Percentiles rank a stretch among this genome's conserved stretches.
phyloP scores from a whole-genome alignment of 495 filamentous ascomycete genomes.

The Venustampulla echinocandica region DNA sequence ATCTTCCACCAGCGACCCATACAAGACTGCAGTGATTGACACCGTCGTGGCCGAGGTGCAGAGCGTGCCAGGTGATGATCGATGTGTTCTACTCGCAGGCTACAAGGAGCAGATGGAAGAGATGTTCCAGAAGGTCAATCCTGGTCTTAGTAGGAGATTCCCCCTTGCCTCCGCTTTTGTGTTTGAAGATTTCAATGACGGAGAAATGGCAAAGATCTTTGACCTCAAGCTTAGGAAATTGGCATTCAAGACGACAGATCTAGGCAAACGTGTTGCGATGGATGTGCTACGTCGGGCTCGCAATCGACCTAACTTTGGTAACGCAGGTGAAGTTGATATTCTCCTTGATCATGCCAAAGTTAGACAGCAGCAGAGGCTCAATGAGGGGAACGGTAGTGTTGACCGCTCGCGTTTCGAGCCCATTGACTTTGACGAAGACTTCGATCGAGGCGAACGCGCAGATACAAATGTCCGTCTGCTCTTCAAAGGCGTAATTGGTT shows the following conservation, averaged over 20 bases:
- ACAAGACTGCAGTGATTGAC: constrained; percentile 55
- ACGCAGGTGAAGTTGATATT: constrained; percentile 39
- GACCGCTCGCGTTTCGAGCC: constrained; percentile 38
- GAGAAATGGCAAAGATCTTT: constrained; percentile 48
- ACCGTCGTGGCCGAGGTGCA: constrained; percentile 80
- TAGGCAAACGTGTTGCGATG: constrained; percentile 31
- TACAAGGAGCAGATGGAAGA: constrained; percentile 65
- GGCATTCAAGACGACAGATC: constrained; percentile 32
- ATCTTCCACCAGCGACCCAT: constrained; percentile 37
- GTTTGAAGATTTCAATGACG: constrained; percentile 60
- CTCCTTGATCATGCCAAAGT: constrained; percentile 17
- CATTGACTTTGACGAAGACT: constrained; percentile 60
- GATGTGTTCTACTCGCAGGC: constrained; percentile 68
- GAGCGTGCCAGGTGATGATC: constrained; percentile 62
- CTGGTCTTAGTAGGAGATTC: constrained; percentile 62
- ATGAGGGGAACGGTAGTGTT: constrained; percentile 15
- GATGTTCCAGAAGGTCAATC: constrained; percentile 76
- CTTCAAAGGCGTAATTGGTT: constrained; percentile 57
- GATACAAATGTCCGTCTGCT: constrained; percentile 43
- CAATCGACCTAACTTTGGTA: constrained; percentile 43
- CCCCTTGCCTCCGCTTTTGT: constrained; percentile 52
- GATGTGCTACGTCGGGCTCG: constrained; percentile 33
- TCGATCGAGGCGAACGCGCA: constrained; percentile 42
- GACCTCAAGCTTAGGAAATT: constrained; percentile 46
- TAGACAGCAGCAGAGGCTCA: constrained; percentile 5